phyloP scores from a whole-genome alignment of 2,329 filamentous ascomycete species.

The Neocatenulostroma microsporum region DNA sequence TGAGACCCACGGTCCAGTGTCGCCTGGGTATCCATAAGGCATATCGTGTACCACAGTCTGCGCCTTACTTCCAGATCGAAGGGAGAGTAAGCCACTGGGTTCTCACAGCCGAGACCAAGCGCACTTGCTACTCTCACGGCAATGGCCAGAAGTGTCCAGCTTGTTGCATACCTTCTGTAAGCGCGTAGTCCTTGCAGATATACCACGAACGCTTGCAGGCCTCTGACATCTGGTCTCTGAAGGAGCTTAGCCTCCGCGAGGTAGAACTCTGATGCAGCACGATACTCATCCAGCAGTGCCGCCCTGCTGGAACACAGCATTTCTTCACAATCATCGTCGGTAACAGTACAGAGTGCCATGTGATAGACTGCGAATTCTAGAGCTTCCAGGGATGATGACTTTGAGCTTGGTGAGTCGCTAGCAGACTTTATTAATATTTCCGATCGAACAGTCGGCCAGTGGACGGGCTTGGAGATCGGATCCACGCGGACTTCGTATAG shows the following conservation, averaged over 20 bases:
- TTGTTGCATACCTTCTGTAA: neutral
- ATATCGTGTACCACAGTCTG: constrained; percentile 2
- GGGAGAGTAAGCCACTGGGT: neutral
- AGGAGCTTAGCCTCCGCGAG: neutral
- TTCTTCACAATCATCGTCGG: neutral
- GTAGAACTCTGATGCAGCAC: neutral
- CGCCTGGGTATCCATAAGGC: constrained; percentile 1
- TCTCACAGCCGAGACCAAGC: neutral
- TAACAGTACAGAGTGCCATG: constrained; percentile 2
- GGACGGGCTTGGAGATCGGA: constrained; percentile 1
- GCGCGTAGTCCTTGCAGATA: constrained; percentile 2
- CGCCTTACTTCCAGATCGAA: neutral
- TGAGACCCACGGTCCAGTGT: constrained; percentile 4
- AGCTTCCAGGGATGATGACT: neutral
- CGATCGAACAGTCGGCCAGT: constrained; percentile 1
- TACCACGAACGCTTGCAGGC: constrained; percentile 3
- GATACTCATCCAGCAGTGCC: neutral
- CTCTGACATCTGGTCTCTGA: neutral
- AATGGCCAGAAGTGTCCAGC: constrained; percentile 4
- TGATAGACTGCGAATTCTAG: constrained; percentile 1
- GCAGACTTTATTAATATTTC: neutral
- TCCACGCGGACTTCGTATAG: constrained; percentile 2
- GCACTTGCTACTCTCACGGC: constrained; percentile 2
- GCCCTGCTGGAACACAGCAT: neutral
- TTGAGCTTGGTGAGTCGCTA: neutral